Evolutionary conservation across 805 yeast species (phyloP).

Genomic region (Pichia cephalocereana): DNA sequence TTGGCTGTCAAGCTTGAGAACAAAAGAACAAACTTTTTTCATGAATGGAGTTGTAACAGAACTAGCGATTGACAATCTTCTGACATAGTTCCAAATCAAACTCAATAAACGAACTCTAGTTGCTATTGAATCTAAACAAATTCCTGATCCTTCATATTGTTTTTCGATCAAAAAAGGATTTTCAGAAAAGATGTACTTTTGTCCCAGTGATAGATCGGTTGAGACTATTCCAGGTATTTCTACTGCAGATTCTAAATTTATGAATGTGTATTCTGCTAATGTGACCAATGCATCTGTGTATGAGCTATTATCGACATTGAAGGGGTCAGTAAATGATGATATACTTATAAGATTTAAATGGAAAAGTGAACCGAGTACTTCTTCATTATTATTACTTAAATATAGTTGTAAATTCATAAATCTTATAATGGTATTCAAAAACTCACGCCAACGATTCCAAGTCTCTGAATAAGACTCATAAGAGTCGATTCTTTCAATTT

Average conservation of each 20-base stretch:
- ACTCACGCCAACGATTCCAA: constrained; percentile 8
- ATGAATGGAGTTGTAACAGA: not conserved
- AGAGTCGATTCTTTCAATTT: constrained; percentile 1
- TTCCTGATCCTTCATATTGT: not conserved
- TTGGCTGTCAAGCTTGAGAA: not conserved
- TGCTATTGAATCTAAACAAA: constrained; percentile 4
- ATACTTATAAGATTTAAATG: not conserved
- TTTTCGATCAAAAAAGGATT: constrained; percentile 1
- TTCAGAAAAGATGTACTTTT: not conserved
- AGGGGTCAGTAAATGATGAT: not conserved
- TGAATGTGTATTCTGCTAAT: constrained; percentile 1
- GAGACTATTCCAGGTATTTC: not conserved
- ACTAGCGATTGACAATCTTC: not conserved
- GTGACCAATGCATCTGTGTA: constrained; percentile 1
- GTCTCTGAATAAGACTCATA: constrained; percentile 4
- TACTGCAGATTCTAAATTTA: not conserved
- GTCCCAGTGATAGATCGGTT: constrained; percentile 2
- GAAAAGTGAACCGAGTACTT: not conserved
- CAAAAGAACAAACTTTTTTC: not conserved
- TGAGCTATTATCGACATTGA: not conserved
- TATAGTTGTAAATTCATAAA: constrained; percentile 3
- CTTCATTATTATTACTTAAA: not conserved
- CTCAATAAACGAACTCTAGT: not conserved
- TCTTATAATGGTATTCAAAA: not conserved
- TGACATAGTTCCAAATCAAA: not conserved